These are phyloP conservation scores for Morella rubra DNA, from an alignment of 306 rosid species.

Conservation along the genomic window DNA sequence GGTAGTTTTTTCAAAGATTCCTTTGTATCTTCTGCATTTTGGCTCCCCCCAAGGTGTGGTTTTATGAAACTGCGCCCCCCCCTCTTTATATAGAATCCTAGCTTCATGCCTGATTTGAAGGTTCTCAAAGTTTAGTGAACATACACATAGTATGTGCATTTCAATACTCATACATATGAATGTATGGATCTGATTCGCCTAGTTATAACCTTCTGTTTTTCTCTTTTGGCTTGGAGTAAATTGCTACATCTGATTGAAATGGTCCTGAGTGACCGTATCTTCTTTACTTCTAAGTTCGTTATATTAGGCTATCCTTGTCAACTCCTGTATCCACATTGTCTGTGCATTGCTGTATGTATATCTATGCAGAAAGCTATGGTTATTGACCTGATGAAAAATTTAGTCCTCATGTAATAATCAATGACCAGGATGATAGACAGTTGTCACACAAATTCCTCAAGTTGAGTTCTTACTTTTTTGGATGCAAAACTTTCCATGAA, in stretches of 20 bases:
- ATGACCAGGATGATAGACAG: conserved; percentile 1
- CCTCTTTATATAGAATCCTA: no score
- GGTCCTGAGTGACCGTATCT: conserved; percentile 7
- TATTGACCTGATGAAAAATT: neutral
- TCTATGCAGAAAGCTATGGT: neutral
- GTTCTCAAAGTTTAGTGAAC: neutral
- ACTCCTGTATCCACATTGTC: conserved; percentile 1
- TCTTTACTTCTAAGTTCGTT: conserved; percentile 5
- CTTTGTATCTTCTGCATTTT: no score
- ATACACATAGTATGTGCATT: neutral
- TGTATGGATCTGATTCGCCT: neutral
- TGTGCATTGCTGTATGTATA: conserved; percentile 11
- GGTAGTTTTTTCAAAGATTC: no score
- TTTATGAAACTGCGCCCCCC: no score
- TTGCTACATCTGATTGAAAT: conserved; percentile 18
- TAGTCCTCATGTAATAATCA: conserved; percentile 11
- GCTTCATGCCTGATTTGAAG: neutral
- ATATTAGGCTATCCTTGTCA: conserved; percentile 1
- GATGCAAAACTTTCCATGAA: neutral
- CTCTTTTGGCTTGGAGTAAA: neutral
- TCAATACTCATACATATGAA: neutral
- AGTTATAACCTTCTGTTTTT: neutral
- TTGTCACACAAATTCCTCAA: conserved; percentile 14
- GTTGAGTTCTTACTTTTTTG: conserved; percentile 1
- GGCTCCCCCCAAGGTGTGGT: no score